Evolutionary conservation across 2,329 filamentous ascomycete genomes (phyloP), one percentile per base, ranked within the genome.

Genomic region (Lachnellula suecica): DNA sequence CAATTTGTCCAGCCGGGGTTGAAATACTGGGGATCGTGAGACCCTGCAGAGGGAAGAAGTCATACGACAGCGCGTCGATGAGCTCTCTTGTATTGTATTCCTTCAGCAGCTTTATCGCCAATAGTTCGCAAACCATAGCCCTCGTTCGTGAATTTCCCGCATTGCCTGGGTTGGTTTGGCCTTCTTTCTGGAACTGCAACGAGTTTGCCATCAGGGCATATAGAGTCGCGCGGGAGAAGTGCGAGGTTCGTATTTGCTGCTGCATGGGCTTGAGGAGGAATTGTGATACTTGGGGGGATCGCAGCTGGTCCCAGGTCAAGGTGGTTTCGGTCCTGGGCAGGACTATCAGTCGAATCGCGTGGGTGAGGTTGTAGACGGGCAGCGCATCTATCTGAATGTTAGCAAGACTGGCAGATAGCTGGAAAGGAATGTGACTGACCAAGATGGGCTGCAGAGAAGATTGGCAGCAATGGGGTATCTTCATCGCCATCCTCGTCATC

Each of bases 181-280:
- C 85, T 69, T 97, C 93, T 70, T 96, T 97, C 66, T 81, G 81
- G 71, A 97, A 97, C 68, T 97, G 93, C 50, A 97, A 77, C 66
- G 90, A 95, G 66, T 97, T 97, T 44, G 92, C 91, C 79, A 97
- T 87, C 61, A 97, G 74, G 2, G 91, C 91, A 72, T 96, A 97
- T 34, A 97, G 71, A 0, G 91, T 94, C 9, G 89, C 92, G 44
- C 89, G 82, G 25, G 88, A 92, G 70, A 96, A 93, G 71, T 96
- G 89, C 47, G 88, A 84, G 15, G 83, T 78, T 55, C 87, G 85
- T 58, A 97, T 92, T 69, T 93, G 88, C 68, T 94, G 88, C 70
- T 94, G 91, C 76, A 97, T 94, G 2, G 93, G 93, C 75, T 97
- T 97, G 67, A 97, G 82, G 31, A 97, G 80, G 68, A 97, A 97